phyloP scores from a whole-genome alignment of 148 eudicot species.

The Dysphania ambrosioides region DNA sequence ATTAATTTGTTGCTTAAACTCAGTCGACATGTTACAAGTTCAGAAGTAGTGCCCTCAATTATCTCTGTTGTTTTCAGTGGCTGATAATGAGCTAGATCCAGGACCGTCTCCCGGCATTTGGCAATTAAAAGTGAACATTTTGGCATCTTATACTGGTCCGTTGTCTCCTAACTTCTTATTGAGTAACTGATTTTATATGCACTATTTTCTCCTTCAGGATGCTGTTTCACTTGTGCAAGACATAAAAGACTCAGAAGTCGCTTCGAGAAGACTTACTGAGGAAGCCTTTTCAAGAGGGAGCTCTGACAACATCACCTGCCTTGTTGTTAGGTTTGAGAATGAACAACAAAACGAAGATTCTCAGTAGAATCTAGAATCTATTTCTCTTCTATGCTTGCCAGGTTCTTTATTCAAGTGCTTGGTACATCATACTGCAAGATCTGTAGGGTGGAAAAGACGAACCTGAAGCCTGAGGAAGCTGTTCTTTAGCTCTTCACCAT shows the following conservation, averaged over 20 bases:
- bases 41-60: no score
- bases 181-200: no score
- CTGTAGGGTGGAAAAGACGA: not conserved
- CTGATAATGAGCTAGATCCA: no score
- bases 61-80: no score
- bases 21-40: no score
- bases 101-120: no score
- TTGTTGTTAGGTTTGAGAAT: conserved; percentile 59
- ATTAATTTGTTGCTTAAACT: no score
- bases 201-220: conserved; percentile 40
- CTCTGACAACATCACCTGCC: conserved; percentile 76
- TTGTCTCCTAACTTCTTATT: no score
- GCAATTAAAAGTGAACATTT: no score
- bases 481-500: conserved; percentile 6
- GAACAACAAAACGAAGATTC: conserved; percentile 11
- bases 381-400: not conserved
- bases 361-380: not conserved
- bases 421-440: not conserved
- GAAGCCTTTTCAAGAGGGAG: conserved; percentile 69
- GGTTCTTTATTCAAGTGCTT: not conserved
- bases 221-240: conserved; percentile 62
- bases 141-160: no score
- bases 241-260: conserved; percentile 62
- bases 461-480: not conserved
- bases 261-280: conserved; percentile 59